Evolutionary conservation across 1,284 basidiomycete genomes (phyloP).

Genomic region (Amylostereum areolatum): DNA sequence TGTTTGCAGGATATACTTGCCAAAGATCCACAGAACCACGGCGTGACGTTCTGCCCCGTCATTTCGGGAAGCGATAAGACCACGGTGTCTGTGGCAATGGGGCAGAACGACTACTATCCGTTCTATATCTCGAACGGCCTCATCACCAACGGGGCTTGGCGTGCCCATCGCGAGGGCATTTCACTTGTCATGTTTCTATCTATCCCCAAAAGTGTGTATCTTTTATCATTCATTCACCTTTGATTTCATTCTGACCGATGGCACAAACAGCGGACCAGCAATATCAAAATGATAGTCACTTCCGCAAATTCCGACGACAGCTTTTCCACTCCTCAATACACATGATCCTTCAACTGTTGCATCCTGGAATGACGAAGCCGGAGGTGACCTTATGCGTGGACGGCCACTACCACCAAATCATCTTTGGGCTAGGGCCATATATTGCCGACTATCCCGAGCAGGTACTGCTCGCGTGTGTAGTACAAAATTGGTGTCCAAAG

Average conservation of each 20-base stretch:
- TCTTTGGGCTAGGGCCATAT: slow-evolving; percentile 6
- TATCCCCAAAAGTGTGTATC: slow-evolving; percentile 17
- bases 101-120: slow-evolving; percentile 17
- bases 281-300: not conserved
- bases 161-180: slow-evolving; percentile 15
- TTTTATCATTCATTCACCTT: not conserved
- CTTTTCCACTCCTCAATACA: slow-evolving; percentile 5
- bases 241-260: too few relatives aligned
- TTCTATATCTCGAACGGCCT: slow-evolving; percentile 15
- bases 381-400: slow-evolving; percentile 5
- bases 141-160: slow-evolving; percentile 17
- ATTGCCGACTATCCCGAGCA: slow-evolving; percentile 9
- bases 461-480: not conserved
- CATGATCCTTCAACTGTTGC: slow-evolving; percentile 1
- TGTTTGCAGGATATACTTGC: slow-evolving; percentile 8
- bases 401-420: slow-evolving; percentile 4
- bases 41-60: slow-evolving; percentile 11
- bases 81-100: slow-evolving; percentile 20
- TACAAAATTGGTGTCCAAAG: slow-evolving; percentile 2
- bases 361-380: slow-evolving; percentile 4
- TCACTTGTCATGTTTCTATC: slow-evolving; percentile 17
- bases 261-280: not conserved
- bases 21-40: slow-evolving; percentile 8
- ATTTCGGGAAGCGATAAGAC: slow-evolving; percentile 20
- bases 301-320: slow-evolving; percentile 5